Evolutionary conservation across 768 basidiomycete species (phyloP).

Genomic region (Boletales sp.): DNA sequence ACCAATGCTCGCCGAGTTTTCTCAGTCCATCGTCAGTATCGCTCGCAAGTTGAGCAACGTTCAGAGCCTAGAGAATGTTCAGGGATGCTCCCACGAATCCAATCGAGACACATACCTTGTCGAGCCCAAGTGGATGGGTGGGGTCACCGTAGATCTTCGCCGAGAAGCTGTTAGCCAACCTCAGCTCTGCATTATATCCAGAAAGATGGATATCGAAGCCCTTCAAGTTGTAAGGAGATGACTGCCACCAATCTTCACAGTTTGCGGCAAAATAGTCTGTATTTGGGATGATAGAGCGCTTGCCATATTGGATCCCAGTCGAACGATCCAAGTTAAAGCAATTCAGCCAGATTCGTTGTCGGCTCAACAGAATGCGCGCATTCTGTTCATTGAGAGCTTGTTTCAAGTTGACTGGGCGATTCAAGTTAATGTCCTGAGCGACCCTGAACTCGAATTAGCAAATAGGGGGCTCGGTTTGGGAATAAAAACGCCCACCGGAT

Average conservation of each 20-base stretch:
- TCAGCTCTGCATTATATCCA: slow-evolving; percentile 73
- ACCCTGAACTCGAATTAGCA: slow-evolving; percentile 46
- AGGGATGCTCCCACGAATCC: background rate
- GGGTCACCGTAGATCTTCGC: slow-evolving; percentile 70
- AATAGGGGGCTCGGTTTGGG: background rate
- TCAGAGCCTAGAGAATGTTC: slow-evolving; percentile 43
- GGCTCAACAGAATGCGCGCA: slow-evolving; percentile 83
- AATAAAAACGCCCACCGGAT: slow-evolving; percentile 56
- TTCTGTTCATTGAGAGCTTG: slow-evolving; percentile 70
- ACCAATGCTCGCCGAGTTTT: slow-evolving; percentile 53
- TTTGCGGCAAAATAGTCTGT: slow-evolving; percentile 74
- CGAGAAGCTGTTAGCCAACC: slow-evolving; percentile 57
- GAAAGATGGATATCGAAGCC: slow-evolving; percentile 80
- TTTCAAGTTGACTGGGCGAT: slow-evolving; percentile 68
- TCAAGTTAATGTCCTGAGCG: slow-evolving; percentile 86
- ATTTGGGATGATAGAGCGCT: slow-evolving; percentile 74
- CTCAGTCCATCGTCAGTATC: slow-evolving; percentile 70
- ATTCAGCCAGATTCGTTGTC: slow-evolving; percentile 86
- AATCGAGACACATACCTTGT: slow-evolving; percentile 47
- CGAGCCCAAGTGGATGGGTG: slow-evolving; percentile 68
- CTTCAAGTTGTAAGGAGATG: slow-evolving; percentile 62
- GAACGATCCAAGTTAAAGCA: slow-evolving; percentile 92
- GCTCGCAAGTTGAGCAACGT: slow-evolving; percentile 61
- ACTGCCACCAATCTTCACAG: slow-evolving; percentile 67
- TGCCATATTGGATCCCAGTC: slow-evolving; percentile 85